Evolutionary conservation across 2,329 filamentous ascomycete genomes (phyloP), one percentile per base, ranked within the genome.

Genomic region (Aspergillus carbonarius): DNA sequence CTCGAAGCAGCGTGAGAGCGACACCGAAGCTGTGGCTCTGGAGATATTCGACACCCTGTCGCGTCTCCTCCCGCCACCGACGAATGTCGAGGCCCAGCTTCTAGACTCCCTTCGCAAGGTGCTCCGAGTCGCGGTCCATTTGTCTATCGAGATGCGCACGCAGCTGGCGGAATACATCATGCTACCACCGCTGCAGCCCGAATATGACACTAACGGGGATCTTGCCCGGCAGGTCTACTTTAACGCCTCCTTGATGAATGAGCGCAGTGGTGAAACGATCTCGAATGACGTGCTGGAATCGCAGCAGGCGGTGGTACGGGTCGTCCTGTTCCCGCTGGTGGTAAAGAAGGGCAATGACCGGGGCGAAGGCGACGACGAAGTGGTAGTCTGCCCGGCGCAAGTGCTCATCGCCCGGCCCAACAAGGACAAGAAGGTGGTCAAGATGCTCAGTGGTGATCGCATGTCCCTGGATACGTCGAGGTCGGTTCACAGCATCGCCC

Each of bases 121-220:
- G 53, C 87, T 99, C 77, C 87, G 87, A 65, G 86, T 93, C 61
- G 95, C 96, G 0, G 95, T 97, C 51, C 89, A 91, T 59, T 85
- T 99, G 10, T 92, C 92, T 1, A 88, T 99, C 65, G 93, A 97
- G 79, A 99, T 99, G 95, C 92, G 95, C 72, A 96, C 90, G 15
- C 95, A 99, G 75, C 88, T 92, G 60, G 92, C 95, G 37, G 95
- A 98, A 79, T 99, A 96, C 80, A 95, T 96, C 81, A 99, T 99
- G 93, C 87, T 98, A 17, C 93, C 95, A 27, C 95, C 95, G 4
- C 82, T 96, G 57, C 91, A 95, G 75, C 95, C 95, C 20, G 92
- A 97, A 75, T 98, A 96, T 76, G 93, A 98, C 75, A 89, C 88
- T 67, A 92, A 95, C 63, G 95, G 95, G 67, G 93, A 98, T 70